Percentiles rank a stretch among this genome's conserved stretches.
phyloP scores from a whole-genome alignment of 73 alveolate species.

The Paramecium tetraurelia region DNA sequence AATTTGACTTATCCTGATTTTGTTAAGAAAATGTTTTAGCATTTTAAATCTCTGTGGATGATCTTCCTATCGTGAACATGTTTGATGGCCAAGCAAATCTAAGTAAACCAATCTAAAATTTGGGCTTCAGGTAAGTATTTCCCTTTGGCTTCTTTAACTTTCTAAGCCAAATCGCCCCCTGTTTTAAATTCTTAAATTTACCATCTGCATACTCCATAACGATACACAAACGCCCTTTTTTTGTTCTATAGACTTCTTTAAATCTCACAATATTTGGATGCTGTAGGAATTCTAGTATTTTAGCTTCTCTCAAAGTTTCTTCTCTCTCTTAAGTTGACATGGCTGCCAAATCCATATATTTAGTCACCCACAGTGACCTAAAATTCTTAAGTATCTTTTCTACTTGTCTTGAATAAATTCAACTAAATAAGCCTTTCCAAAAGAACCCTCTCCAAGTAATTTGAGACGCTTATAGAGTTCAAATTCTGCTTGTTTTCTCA shows the following conservation, averaged over 20 bases:
- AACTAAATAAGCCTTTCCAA: constrained; percentile 78
- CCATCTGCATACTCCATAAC: constrained; percentile 94
- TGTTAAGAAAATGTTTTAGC: constrained; percentile 92
- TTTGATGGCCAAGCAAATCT: constrained; percentile 91
- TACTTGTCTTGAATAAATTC: constrained; percentile 65
- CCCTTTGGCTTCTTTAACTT: constrained; percentile 63
- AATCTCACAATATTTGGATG: constrained; percentile 94
- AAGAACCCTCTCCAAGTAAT: constrained; percentile 75
- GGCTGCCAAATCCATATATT: constrained; percentile 74
- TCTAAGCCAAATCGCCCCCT: constrained; percentile 68
- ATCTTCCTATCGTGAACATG: constrained; percentile 95
- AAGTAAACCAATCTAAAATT: constrained; percentile 84
- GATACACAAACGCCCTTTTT: constrained; percentile 79
- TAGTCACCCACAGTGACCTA: constrained; percentile 66
- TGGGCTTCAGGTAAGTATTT: constrained; percentile 77
- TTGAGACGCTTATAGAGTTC: constrained; percentile 63
- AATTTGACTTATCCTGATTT: constrained; percentile 90
- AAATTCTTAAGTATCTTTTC: constrained; percentile 66
- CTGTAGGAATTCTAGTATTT: constrained; percentile 64
- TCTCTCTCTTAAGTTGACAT: constrained; percentile 74
- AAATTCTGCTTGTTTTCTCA: constrained; percentile 90
- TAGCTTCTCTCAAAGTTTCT: constrained; percentile 76
- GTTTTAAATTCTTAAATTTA: constrained; percentile 15
- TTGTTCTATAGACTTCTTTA: constrained; percentile 79
- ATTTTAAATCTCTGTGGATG: constrained; percentile 93